Base-by-base conservation (phyloP, 2,329 filamentous ascomycete genomes). In the Nigrograna mackinnonii region DNA sequence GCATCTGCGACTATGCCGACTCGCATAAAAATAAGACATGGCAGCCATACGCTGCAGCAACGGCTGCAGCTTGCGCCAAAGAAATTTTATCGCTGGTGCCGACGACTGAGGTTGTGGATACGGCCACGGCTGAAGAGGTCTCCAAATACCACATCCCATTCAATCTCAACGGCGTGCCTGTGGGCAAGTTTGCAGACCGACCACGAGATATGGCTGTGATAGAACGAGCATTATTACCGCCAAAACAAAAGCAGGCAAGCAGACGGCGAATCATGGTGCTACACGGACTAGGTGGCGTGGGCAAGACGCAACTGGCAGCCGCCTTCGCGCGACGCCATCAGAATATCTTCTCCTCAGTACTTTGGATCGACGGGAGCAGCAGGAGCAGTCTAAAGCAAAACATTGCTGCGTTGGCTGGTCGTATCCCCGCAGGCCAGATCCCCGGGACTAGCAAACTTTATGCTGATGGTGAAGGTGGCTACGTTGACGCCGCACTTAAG, bases 251-350 rank as follows among this genome's bases (percentile, higher is more conserved):
- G 16, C 35, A 17, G 12, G 20, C 18, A 18, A 18, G 16, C 14
- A 12, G 44, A 35, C 39, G 37, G 37, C 38, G 34, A 20, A 14
- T 54, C 5, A 22, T 51, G 11, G 45, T 41, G n/a, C 30, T 45
- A 12, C 34, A 47, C 34, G 53, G 53, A 5, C 41, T 55, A 21
- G 50, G 52, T 24, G 52, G 52, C n/a, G 37, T 49, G 16, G 49
- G 52, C 41, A 44, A 52, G 40, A 46, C 47, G 36, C 47, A 50
- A 32, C 37, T 50, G 13, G 43, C 41, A n/a, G 41, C 35, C 17
- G 22, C 45, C 21, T 43, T 50, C 32, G 36, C 41, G 6, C 30
- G 44, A 18, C 6, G 17, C 20, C 37, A 47, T 30, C 37, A 41
- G n/a, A 16, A 33, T 12, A 18, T 13, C 19, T 50, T 47, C 37